phyloP scores from a whole-genome alignment of 805 yeast species.

The Metschnikowia cerradonensis region DNA sequence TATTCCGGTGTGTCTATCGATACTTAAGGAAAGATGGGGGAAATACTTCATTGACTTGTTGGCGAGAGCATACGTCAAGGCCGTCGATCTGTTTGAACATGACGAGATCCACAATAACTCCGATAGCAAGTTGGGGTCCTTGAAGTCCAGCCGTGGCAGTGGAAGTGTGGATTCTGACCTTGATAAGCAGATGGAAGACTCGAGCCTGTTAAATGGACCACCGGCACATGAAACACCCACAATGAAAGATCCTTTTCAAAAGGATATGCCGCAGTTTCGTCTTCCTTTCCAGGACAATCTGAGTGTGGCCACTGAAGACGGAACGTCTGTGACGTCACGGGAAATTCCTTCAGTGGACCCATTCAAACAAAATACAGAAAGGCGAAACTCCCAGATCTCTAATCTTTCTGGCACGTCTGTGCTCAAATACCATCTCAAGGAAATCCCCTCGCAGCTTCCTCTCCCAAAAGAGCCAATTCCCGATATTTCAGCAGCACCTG shows the following conservation, averaged over 20 bases:
- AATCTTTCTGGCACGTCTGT: slow-evolving; percentile 10
- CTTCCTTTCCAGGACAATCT: slow-evolving; percentile 60
- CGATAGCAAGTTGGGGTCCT: slow-evolving; percentile 6
- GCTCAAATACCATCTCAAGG: slow-evolving; percentile 18
- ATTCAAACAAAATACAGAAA: slow-evolving; percentile 14
- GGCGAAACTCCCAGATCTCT: slow-evolving; percentile 11
- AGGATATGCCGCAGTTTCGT: slow-evolving; percentile 56
- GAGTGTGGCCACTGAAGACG: slow-evolving; percentile 4
- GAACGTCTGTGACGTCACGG: slow-evolving; percentile 1
- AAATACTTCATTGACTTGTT: slow-evolving; percentile 58
- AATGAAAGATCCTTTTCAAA: slow-evolving; percentile 25
- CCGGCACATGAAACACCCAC: background rate
- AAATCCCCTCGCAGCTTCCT: slow-evolving; percentile 55
- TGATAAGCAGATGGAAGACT: background rate
- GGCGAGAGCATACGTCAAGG: slow-evolving; percentile 61
- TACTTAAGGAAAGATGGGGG: slow-evolving; percentile 77
- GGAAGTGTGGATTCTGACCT: background rate
- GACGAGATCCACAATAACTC: slow-evolving; percentile 18
- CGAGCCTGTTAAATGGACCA: background rate
- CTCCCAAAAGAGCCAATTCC: slow-evolving; percentile 54
- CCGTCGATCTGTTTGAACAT: slow-evolving; percentile 40
- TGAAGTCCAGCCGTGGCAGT: slow-evolving; percentile 11
- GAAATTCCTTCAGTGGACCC: slow-evolving; percentile 25
- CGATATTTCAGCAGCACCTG: slow-evolving; percentile 34
- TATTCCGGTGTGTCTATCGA: slow-evolving; percentile 56